phyloP scores from a whole-genome alignment of 2,329 filamentous ascomycete species.

The Sarocladium brachiariae region DNA sequence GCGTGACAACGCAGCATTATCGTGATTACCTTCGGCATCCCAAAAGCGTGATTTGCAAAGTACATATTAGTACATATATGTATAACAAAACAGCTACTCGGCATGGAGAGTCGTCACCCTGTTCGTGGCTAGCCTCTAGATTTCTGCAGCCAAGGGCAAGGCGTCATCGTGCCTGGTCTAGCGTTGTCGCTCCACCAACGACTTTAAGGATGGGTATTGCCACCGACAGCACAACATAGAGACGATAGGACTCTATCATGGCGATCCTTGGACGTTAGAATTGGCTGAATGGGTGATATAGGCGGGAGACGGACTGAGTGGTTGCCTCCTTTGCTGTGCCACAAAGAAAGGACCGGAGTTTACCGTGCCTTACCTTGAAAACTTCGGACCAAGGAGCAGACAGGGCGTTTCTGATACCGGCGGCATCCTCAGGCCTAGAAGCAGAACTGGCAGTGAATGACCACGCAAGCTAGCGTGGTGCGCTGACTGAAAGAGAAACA shows the following conservation, averaged over 20 bases:
- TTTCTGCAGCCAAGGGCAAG: slow-evolving; percentile 1
- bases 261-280: not conserved
- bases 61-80: no score
- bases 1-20: no score
- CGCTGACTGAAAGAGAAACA: no score
- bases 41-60: no score
- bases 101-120: slow-evolving; percentile 1
- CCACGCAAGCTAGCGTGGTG: no score
- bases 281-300: not conserved
- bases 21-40: no score
- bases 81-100: not conserved
- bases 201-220: not conserved
- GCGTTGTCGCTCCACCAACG: slow-evolving; percentile 9
- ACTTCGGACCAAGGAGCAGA: no score
- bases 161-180: slow-evolving; percentile 10
- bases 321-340: slow-evolving; percentile 1
- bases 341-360: not conserved
- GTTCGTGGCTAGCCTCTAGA: no score
- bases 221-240: not conserved
- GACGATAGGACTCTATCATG: not conserved
- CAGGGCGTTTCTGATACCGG: no score
- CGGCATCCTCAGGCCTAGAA: not conserved
- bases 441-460: not conserved
- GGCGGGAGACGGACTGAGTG: not conserved
- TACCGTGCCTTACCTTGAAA: not conserved